A percentile compares a stretch with the other conserved stretches of the same genome.
Conservation (phyloP, 768 basidiomycete species). For the Russula virescens region DNA sequence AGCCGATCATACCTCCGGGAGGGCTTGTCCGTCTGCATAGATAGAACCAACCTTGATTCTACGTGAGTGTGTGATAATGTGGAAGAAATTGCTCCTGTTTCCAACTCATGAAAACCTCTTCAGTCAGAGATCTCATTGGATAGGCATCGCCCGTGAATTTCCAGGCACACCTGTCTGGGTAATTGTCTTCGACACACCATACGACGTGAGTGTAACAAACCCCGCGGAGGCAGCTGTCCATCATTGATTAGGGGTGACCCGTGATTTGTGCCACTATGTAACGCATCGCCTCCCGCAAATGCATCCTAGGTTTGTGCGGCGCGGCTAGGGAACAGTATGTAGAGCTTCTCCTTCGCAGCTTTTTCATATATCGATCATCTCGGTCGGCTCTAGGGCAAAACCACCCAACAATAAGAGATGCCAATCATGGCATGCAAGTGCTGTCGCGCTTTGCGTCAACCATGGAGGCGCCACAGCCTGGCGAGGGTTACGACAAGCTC, state of each 20-base stretch:
- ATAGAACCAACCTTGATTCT: slow-evolving; percentile 70
- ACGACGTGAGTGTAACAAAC: slow-evolving; percentile 45
- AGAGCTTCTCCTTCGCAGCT: not conserved
- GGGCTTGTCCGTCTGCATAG: slow-evolving; percentile 72
- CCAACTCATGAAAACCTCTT: slow-evolving; percentile 32
- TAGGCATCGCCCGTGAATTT: slow-evolving; percentile 61
- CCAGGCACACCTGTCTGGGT: slow-evolving; percentile 61
- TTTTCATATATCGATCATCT: slow-evolving; percentile 18
- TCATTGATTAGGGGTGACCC: not conserved
- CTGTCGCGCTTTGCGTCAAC: slow-evolving; percentile 60
- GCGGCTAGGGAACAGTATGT: not conserved
- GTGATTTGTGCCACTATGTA: not conserved
- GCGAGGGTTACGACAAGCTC: slow-evolving; percentile 66
- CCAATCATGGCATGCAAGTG: slow-evolving; percentile 52
- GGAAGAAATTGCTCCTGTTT: not conserved
- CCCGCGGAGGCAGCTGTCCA: not conserved
- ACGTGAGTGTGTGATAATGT: slow-evolving; percentile 34
- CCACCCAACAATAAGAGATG: slow-evolving; percentile 71
- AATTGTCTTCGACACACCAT: slow-evolving; percentile 73
- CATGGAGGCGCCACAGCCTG: slow-evolving; percentile 47
- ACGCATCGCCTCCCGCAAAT: not conserved
- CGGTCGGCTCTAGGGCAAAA: slow-evolving; percentile 57
- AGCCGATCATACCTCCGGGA: slow-evolving; percentile 45
- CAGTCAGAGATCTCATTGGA: slow-evolving; percentile 77
- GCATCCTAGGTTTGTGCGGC: not conserved